Conservation (phyloP, 495 filamentous ascomycete species). For the Podospora anserina region DNA sequence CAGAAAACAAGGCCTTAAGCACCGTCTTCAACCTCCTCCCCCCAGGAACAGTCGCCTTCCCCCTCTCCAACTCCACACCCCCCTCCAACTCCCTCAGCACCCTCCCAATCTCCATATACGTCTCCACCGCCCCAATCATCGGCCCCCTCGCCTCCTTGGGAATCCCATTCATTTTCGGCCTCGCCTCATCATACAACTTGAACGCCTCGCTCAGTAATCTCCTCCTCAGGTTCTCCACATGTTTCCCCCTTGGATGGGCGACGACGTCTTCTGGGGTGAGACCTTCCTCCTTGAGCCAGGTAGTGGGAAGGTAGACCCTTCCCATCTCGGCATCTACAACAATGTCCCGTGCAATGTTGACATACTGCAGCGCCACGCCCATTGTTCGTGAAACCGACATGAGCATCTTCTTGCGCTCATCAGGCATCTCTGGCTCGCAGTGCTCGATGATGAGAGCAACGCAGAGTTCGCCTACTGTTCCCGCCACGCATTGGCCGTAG, state of each 20-base stretch:
- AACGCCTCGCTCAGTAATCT: constrained; percentile 57
- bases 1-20: constrained; percentile 46
- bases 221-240: constrained; percentile 47
- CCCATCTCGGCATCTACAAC: constrained; percentile 56
- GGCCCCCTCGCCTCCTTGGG: constrained; percentile 55
- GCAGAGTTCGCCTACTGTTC: constrained; percentile 64
- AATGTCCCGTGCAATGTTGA: constrained; percentile 70
- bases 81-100: constrained; percentile 43
- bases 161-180: constrained; percentile 52
- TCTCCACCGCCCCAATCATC: constrained; percentile 64
- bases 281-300: constrained; percentile 56
- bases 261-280: constrained; percentile 53
- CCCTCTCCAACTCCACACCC: constrained; percentile 38
- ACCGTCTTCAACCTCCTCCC: constrained; percentile 51
- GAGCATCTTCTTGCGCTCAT: constrained; percentile 27
- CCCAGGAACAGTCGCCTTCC: constrained; percentile 57
- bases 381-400: constrained; percentile 53
- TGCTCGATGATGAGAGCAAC: constrained; percentile 60
- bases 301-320: constrained; percentile 60
- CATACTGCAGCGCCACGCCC: constrained; percentile 66
- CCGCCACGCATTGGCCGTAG: constrained; percentile 61
- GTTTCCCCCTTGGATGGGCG: constrained; percentile 37
- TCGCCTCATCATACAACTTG: constrained; percentile 47
- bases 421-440: constrained; percentile 28
- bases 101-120: constrained; percentile 70